Percentiles rank a stretch among this genome's conserved stretches.
These are phyloP conservation scores for Echium plantagineum DNA, from an alignment of 257 asterid species.

Conservation along the genomic window DNA sequence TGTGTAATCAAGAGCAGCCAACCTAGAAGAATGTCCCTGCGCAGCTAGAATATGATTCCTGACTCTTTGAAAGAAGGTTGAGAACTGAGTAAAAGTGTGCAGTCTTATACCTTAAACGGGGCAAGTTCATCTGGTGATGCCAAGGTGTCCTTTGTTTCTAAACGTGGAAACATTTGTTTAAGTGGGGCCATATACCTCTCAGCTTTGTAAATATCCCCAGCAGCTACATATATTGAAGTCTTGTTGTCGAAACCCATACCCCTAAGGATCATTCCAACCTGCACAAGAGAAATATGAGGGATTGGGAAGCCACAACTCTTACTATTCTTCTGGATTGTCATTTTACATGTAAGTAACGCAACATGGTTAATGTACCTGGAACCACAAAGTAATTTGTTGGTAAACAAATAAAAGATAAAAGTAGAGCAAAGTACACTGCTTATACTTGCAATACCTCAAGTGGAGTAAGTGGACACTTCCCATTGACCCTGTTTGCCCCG, in stretches of 20 bases:
- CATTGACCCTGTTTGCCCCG: conserved; percentile 88
- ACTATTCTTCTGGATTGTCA: too few species aligned
- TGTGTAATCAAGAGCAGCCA: conserved; percentile 97
- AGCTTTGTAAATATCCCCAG: conserved; percentile 81
- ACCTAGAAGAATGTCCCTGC: conserved; percentile 89
- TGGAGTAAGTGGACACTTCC: conserved; percentile 94
- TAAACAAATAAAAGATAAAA: background rate
- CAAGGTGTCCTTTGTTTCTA: conserved; percentile 72
- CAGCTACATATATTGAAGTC: conserved; percentile 80
- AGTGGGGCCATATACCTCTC: conserved; percentile 92
- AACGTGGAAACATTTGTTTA: conserved; percentile 81
- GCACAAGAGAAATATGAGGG: conserved; percentile 9
- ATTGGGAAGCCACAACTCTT: background rate
- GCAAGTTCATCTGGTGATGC: conserved; percentile 72
- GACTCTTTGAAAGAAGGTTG: background rate
- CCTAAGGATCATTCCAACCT: conserved; percentile 98
- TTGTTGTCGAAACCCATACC: conserved; percentile 96
- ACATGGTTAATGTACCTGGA: background rate
- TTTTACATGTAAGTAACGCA: background rate
- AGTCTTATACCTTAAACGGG: conserved; percentile 51
- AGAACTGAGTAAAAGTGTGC: background rate
- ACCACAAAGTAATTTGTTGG: background rate
- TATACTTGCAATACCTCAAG: conserved; percentile 52
- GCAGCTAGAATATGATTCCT: conserved; percentile 9
- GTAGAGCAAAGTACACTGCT: background rate